Evolutionary conservation across 2,329 filamentous ascomycete genomes (phyloP), one percentile per base, ranked within the genome.

Genomic region (Sclerotinia sclerotiorum): DNA sequence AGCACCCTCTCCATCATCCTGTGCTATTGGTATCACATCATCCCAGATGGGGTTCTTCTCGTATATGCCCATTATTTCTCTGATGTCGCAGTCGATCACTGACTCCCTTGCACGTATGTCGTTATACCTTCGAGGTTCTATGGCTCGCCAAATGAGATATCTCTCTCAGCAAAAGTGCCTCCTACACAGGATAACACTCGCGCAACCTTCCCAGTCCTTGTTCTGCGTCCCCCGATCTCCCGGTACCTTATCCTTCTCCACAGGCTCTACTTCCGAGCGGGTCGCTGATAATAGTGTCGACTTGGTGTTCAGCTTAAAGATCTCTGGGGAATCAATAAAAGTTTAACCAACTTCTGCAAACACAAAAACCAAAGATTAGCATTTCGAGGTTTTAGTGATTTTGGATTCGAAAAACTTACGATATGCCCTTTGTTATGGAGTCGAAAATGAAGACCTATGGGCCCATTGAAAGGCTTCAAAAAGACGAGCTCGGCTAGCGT

Each of bases 1-100:
- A 39, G 94, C 93, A 73, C 90, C 84, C 73, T 88, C 90, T 69
- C 93, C 91, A 80, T 97, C 94, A 76, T 93, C 86, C 75, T 95
- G 89, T 5, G 91, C 88, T 68, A 98, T 90, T 27, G 94, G 94
- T 65, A 87, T 83, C 64, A 97, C 84, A 80, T 96, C 93, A 73
- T 92, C 88, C 94, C 93, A 98, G 71, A 84, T 85, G 1, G 92
- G 88, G 78, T 94, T 88, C 70, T 69, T 71, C 63, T 77, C 76
- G 67, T 78, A 78, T 13, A 51, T 70, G 3, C 75, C 74, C 72
- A 76, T 74, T 21, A 5, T 27, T 29, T 6, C 21, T 62, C 39
- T 7, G 27, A 5, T 21, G 17, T 39, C 29, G 2, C 29, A 35
- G n/a, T 19, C 4, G 3, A 62, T 27, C 13, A 10, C 29, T 17